Evolutionary conservation across 352 stramenopile species (phyloP), one percentile per base, ranked within the genome.

Genomic region (Blastocystis sp.): DNA sequence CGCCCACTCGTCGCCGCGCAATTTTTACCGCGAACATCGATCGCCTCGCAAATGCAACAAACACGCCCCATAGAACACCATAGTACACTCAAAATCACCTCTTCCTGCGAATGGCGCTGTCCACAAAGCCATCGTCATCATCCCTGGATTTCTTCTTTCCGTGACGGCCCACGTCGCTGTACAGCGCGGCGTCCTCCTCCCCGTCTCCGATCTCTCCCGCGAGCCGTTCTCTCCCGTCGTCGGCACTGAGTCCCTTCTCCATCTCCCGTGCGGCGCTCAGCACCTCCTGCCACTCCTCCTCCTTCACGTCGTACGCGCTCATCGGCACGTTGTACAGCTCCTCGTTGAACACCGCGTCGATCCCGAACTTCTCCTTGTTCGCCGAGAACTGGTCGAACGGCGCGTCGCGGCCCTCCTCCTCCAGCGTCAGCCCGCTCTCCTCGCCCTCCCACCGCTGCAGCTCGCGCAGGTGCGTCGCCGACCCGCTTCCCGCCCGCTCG

Each of bases 241-340:
- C 48, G 14, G 5, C 14, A 17, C 48, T 14, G 48, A 7, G 5
- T 7, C 48, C 48, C 14, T 14, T 56, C 48, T 56, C 74, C 23
- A 84, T 84, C 34, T 84, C 74, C 61, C 19, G 7, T 5, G 74
- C 74, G 17, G 56, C 38, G 43, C 34, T 70, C 38, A 84, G 53
- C 56, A 69, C 74, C 34, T 70, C 56, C 41, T 52, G 34, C 74
- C 74, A 84, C 61, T 84, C 74, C 34, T 84, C 21, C 40, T 66
- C 40, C 23, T 84, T 48, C 34, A 84, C 48, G 21, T 84, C 17
- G 9, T 59, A 28, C 11, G 17, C 23, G 53, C 74, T 84, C 74
- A 84, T 84, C 38, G 74, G 74, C 56, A 84, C 52, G 17, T 52
- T 84, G 60, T 84, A 84, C 53, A 84, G 34, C 41, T 62, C 74